Evolutionary conservation across 176 grass and related monocot species (phyloP).

Genomic region (Urochloa ruziziensis): DNA sequence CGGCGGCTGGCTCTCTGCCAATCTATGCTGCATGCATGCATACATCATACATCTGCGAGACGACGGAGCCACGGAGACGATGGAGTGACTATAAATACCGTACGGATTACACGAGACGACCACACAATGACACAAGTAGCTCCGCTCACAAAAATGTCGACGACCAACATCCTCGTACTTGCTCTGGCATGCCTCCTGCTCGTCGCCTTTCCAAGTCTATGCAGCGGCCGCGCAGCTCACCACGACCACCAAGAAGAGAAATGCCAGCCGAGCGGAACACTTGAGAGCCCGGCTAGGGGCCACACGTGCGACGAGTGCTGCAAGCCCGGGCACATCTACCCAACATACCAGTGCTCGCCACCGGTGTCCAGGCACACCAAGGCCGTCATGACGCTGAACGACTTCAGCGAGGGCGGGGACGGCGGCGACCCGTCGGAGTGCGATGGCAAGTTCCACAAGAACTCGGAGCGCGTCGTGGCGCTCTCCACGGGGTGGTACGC

Average conservation of each 20-base stretch:
- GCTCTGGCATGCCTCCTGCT: conserved; percentile 20
- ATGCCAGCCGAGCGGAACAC: conserved; percentile 3
- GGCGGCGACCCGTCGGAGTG: conserved; percentile 44
- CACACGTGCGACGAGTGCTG: conserved; percentile 51
- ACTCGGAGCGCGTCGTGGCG: conserved; percentile 46
- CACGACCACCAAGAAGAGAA: too few species aligned
- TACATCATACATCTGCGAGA: not conserved
- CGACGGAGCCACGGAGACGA: too few species aligned
- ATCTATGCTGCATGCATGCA: not conserved
- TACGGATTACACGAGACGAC: not conserved
- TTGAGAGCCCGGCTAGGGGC: conserved; percentile 9
- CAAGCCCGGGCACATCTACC: conserved; percentile 29
- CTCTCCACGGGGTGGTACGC: conserved; percentile 60
- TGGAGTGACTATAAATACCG: not conserved
- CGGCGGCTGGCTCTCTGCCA: not conserved
- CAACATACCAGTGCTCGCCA: conserved; percentile 58
- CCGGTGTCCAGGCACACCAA: not conserved
- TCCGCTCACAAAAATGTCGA: not conserved
- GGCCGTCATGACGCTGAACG: conserved; percentile 43
- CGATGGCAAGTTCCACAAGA: conserved; percentile 27
- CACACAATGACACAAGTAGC: not conserved
- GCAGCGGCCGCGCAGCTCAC: too few species aligned
- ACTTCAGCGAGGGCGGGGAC: conserved; percentile 37
- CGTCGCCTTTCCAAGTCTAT: not conserved
- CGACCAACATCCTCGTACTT: conserved; percentile 1